Evolutionary conservation across 2,329 filamentous ascomycete species (phyloP).

Genomic region (Mariannaea sp.): DNA sequence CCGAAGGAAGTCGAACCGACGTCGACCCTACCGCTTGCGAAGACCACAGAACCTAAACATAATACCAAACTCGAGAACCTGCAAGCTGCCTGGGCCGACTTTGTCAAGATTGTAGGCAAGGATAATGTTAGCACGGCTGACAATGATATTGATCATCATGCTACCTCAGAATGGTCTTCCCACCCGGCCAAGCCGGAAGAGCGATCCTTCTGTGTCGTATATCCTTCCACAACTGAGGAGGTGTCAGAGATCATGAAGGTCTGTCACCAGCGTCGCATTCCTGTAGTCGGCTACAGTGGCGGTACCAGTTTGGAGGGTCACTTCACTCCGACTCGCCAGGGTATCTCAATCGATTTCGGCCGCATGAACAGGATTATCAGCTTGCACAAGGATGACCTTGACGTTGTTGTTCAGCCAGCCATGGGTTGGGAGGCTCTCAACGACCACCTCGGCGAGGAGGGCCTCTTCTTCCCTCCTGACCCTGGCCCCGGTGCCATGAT

Average conservation of each 20-base stretch:
- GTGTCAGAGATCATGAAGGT: slow-evolving; percentile 88
- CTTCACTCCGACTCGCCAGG: slow-evolving; percentile 80
- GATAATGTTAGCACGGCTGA: slow-evolving; percentile 67
- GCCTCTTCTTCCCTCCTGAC: slow-evolving; percentile 90
- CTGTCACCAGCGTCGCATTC: slow-evolving; percentile 79
- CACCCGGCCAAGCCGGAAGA: slow-evolving; percentile 56
- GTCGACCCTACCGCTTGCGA: slow-evolving; percentile 64
- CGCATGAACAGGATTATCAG: slow-evolving; percentile 81
- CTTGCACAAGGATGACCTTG: slow-evolving; percentile 77
- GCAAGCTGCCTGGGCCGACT: slow-evolving; percentile 72
- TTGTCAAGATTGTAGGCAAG: slow-evolving; percentile 65
- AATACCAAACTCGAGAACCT: slow-evolving; percentile 66
- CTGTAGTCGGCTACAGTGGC: slow-evolving; percentile 84
- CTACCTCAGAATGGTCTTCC: slow-evolving; percentile 67
- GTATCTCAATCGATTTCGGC: slow-evolving; percentile 84
- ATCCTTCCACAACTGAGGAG: slow-evolving; percentile 77
- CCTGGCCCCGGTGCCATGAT: slow-evolving; percentile 92
- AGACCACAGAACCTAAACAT: slow-evolving; percentile 57
- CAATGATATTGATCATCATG: slow-evolving; percentile 60
- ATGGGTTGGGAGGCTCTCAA: slow-evolving; percentile 88
- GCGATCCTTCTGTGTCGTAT: slow-evolving; percentile 72
- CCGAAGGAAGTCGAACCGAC: slow-evolving; percentile 54
- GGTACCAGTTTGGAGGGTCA: slow-evolving; percentile 91
- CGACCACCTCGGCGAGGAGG: slow-evolving; percentile 71
- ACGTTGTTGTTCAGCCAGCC: slow-evolving; percentile 78